Base-by-base conservation (phyloP, 1,139 yeast genomes). In the Meyerozyma smithsonii region DNA sequence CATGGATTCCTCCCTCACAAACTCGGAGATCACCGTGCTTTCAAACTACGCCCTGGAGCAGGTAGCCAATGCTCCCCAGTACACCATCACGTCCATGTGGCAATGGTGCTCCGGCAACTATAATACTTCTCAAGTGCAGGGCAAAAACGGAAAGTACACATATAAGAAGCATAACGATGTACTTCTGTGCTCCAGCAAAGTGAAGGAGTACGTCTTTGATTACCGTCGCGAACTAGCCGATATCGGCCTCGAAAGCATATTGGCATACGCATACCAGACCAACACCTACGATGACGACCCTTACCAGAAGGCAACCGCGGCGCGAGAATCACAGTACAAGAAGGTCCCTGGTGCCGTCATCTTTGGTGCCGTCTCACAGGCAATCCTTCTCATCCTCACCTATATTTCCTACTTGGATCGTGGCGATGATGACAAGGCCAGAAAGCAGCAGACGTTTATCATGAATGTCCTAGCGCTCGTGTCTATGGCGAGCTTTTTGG, bases 41-140 rank as follows among this genome's bases (percentile, higher is more conserved):
- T 62, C 78, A 0, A 57, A 64, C 10, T 77, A 77, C 46, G 74
- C 80, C 2, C 62, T 64, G 40, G 57, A 59, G 4, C 72, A 74
- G 48, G 78, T 77, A n/a, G 60, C 62, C 5, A 49, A 55, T 24
- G 74, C 80, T 0, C 82, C 84, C 0, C 81, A 78, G 49, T 69
- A 61, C 45, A 64, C 76, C 8, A 47, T 62, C 6, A 61, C 74
- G 0, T 65, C 73, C 2, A 42, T 74, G 11, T 63, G 70, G 63
- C 54, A 57, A 36, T 74, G 76, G 66, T 79, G 83, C 51, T 62
- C 58, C 36, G 76, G 79, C 3, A 56, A 59, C 38, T 75, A 72
- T 51, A 58, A 58, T 36, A 48, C 52, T 12, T 55, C 65, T 4
- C 39, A 50, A 19, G 37, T 40, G 10, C 20, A 25, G 8, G 53